A percentile compares a stretch with the other conserved stretches of the same genome.
Conservation (phyloP, 805 yeast genomes). For the Teunomyces cretensis region DNA sequence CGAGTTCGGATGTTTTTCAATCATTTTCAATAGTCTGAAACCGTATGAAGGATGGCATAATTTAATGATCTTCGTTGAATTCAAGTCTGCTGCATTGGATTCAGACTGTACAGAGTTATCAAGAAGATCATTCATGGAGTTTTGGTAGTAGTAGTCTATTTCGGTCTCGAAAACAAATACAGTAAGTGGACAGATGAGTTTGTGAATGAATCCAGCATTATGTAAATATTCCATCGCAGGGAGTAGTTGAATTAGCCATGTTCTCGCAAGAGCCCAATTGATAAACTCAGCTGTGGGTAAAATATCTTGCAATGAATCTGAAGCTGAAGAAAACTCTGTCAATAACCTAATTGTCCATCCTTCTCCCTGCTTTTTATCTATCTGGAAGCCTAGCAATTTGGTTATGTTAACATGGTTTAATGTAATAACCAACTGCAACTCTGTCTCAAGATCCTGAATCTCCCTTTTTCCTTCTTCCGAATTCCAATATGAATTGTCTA, state of each 20-base stretch:
- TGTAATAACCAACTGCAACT: constrained; percentile 59
- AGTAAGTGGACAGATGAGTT: constrained; percentile 60
- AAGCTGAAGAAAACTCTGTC: constrained; percentile 56
- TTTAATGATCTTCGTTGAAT: constrained; percentile 58
- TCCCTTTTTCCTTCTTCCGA: constrained; percentile 71
- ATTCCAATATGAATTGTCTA: constrained; percentile 68
- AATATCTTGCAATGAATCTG: constrained; percentile 62
- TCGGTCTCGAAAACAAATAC: constrained; percentile 26
- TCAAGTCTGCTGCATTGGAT: constrained; percentile 1
- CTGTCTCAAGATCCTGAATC: constrained; percentile 72
- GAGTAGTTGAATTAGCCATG: constrained; percentile 83
- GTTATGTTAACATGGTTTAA: constrained; percentile 67
- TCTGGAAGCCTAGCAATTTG: constrained; percentile 68
- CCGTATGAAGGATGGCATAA: constrained; percentile 58
- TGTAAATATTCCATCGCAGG: constrained; percentile 86
- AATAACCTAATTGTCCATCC: constrained; percentile 71
- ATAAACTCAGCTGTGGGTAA: constrained; percentile 66
- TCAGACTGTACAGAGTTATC: constrained; percentile 7
- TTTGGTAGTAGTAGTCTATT: constrained; percentile 16
- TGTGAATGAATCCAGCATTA: constrained; percentile 80
- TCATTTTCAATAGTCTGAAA: constrained; percentile 27
- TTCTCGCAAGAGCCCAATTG: constrained; percentile 72
- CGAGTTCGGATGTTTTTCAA: constrained; percentile 19
- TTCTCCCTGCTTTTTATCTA: constrained; percentile 49
- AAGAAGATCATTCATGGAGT: constrained; percentile 48